phyloP scores from a whole-genome alignment of 139 green algal species.

The Micromonas commoda region DNA sequence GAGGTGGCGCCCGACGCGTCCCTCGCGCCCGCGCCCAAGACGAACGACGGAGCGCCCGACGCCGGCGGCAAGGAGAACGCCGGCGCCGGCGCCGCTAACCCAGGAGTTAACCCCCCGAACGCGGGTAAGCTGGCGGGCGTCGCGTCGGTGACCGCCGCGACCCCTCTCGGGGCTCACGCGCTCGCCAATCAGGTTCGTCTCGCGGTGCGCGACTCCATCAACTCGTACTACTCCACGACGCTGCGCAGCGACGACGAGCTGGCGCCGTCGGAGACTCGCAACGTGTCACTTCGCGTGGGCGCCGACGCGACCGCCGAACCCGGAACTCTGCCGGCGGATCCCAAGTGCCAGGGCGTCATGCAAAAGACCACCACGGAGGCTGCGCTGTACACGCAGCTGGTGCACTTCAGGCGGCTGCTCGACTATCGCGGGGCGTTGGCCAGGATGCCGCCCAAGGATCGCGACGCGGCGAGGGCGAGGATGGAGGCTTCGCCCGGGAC shows the following conservation, averaged over 20 bases:
- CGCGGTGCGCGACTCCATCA: conserved; percentile 26
- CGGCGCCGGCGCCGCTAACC: conserved; percentile 25
- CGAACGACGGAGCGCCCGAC: not conserved
- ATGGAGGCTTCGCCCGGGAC: conserved; percentile 5
- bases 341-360: conserved; percentile 36
- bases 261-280: conserved; percentile 41
- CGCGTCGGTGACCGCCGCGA: conserved; percentile 9
- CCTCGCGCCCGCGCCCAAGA: not conserved
- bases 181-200: conserved; percentile 69
- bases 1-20: not conserved
- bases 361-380: conserved; percentile 44
- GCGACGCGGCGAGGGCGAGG: conserved; percentile 26
- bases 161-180: not conserved
- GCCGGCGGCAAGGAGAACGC: conserved; percentile 12
- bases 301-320: not conserved
- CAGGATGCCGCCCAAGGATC: conserved; percentile 28
- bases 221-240: conserved; percentile 49
- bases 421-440: conserved; percentile 30
- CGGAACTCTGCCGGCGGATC: conserved; percentile 28
- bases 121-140: conserved; percentile 33
- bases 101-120: conserved; percentile 23
- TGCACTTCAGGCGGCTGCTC: conserved; percentile 21
- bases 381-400: conserved; percentile 59
- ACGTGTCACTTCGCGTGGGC: conserved; percentile 42
- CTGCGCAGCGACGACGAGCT: conserved; percentile 66